Percentiles rank a stretch among this genome's conserved stretches.
Evolutionary conservation across 2,329 filamentous ascomycete genomes (phyloP).

Genomic region (Thielaviopsis populi): DNA sequence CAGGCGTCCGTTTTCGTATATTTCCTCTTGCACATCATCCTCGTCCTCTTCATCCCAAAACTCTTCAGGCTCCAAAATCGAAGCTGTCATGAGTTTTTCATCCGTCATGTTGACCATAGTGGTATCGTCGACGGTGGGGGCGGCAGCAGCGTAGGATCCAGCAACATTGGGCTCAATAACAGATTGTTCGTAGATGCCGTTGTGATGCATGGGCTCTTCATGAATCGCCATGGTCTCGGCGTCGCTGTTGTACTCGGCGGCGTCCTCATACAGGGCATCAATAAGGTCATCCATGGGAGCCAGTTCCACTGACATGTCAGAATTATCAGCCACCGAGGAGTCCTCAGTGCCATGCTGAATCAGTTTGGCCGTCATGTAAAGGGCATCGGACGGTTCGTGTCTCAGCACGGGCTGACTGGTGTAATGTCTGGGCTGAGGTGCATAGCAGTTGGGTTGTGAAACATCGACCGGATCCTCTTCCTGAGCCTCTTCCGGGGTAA

Average conservation of each 20-base stretch:
- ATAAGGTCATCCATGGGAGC: slow-evolving; percentile 25
- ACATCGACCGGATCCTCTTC: slow-evolving; percentile 1
- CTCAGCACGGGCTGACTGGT: slow-evolving; percentile 41
- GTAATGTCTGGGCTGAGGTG: slow-evolving; percentile 31
- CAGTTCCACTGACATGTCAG: slow-evolving; percentile 2
- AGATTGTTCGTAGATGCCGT: neutral
- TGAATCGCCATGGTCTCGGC: slow-evolving; percentile 17
- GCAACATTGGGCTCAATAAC: neutral
- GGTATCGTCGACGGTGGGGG: neutral
- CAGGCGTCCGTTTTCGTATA: slow-evolving; percentile 42
- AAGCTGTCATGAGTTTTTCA: slow-evolving; percentile 3
- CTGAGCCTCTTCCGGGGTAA: slow-evolving; percentile 18
- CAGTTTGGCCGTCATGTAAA: neutral
- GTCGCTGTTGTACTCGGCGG: slow-evolving; percentile 28
- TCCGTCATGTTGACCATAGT: slow-evolving; percentile 7
- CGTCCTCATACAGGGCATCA: slow-evolving; percentile 32
- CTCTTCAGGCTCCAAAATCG: slow-evolving; percentile 43
- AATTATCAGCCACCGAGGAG: neutral
- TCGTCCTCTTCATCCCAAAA: slow-evolving; percentile 72
- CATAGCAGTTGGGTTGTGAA: slow-evolving; percentile 18
- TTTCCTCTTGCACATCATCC: slow-evolving; percentile 33
- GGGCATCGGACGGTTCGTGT: slow-evolving; percentile 23
- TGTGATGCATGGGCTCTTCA: neutral
- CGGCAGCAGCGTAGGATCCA: neutral
- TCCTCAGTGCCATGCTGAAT: slow-evolving; percentile 21